Percentiles rank a stretch among this genome's conserved stretches.
phyloP scores from a whole-genome alignment of 2,329 filamentous ascomycete genomes.

The Rhynchosporium secalis region DNA sequence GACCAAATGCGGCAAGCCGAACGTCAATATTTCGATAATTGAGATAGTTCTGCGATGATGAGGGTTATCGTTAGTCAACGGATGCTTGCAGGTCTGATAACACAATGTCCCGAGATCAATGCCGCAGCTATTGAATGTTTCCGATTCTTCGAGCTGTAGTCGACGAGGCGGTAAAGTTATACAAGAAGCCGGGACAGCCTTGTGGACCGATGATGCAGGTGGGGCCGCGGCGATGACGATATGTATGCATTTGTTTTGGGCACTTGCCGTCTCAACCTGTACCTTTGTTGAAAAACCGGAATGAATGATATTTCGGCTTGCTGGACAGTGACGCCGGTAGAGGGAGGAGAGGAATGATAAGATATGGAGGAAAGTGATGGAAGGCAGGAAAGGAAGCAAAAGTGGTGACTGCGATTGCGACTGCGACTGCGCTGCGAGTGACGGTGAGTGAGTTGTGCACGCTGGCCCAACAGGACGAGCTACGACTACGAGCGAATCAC shows the following conservation, averaged over 20 bases:
- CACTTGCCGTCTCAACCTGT: not conserved
- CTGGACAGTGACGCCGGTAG: not conserved
- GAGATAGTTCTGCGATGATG: not conserved
- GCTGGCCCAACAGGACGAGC: not conserved
- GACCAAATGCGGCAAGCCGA: conserved; percentile 11
- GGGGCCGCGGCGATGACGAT: not conserved
- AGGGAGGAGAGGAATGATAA: too few relatives aligned
- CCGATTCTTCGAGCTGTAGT: not conserved
- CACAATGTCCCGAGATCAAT: not conserved
- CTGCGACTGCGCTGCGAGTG: not conserved
- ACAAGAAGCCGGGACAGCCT: not conserved
- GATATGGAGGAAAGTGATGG: not conserved
- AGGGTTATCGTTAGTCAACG: not conserved
- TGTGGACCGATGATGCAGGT: conserved; percentile 1
- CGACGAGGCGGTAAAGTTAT: not conserved
- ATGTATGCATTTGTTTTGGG: not conserved
- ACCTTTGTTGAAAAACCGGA: not conserved
- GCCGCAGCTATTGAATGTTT: not conserved
- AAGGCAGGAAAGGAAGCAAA: too few relatives aligned
- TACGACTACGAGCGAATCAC: not conserved
- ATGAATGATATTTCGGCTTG: not conserved
- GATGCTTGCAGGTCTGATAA: not conserved
- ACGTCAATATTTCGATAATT: conserved; percentile 7
- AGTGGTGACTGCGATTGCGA: not conserved
- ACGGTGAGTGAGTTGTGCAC: not conserved